Percentiles rank a stretch among this genome's conserved stretches.
Conservation (phyloP, 1,284 basidiomycete species). For the Leccinum fallax region DNA sequence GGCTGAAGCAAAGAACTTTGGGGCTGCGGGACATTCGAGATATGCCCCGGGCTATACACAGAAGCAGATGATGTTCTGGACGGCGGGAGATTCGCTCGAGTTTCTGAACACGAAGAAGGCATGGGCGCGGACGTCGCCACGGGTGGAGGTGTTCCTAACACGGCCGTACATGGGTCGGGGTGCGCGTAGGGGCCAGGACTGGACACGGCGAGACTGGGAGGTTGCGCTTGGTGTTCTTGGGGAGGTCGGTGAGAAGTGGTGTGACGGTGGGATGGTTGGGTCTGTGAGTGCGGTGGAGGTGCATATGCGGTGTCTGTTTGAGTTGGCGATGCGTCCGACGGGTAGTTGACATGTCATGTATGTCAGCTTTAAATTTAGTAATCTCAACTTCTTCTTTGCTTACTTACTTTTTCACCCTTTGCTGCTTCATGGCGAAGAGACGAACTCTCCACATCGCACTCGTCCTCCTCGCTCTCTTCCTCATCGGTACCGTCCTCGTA, state of each 20-base stretch:
- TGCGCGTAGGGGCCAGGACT: conserved; percentile 65
- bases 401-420: conserved; percentile 15
- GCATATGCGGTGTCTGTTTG: conserved; percentile 54
- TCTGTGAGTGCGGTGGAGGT: conserved; percentile 50
- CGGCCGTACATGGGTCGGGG: conserved; percentile 48
- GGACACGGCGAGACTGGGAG: conserved; percentile 67
- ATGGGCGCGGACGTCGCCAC: conserved; percentile 41
- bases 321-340: conserved; percentile 51
- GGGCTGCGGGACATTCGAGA: conserved; percentile 43
- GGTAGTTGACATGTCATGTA: conserved; percentile 21
- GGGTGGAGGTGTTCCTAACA: conserved; percentile 53
- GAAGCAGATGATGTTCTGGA: conserved; percentile 54
- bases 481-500: conserved; percentile 90
- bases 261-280: conserved; percentile 53
- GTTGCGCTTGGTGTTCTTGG: conserved; percentile 49
- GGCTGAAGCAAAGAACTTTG: conserved; percentile 40
- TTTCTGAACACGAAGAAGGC: conserved; percentile 50
- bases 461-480: conserved; percentile 79
- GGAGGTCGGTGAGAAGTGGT: conserved; percentile 52
- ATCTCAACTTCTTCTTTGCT: background rate
- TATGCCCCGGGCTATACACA: conserved; percentile 55
- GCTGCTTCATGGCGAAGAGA: conserved; percentile 53
- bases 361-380: background rate
- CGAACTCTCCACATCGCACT: conserved; percentile 72
- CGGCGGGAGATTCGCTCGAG: conserved; percentile 52